Evolutionary conservation across 768 basidiomycete species (phyloP), one percentile per base, ranked within the genome.

Genomic region (Tulasnella sp.): DNA sequence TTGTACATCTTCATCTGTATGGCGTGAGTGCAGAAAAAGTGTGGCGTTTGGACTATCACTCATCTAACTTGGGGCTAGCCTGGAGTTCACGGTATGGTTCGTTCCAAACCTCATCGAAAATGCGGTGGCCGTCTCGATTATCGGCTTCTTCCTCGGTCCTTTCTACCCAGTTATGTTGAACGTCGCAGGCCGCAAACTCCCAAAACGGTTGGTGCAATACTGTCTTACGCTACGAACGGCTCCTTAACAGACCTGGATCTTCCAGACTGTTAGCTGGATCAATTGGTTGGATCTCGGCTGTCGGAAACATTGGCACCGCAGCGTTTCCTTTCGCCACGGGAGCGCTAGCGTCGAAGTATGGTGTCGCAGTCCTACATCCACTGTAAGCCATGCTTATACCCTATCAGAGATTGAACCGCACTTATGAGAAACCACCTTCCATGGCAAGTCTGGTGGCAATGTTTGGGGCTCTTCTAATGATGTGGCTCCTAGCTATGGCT

Each of bases 161-260:
- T 70, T 77, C 59, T 77, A 76, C 63, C 76, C 77, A 1, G 75
- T 80, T 59, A 75, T 80, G 8, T 82, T 91, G 80, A 86, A 85
- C 67, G 79, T 85, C 45, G 73, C 83, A 1, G 78, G 81, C 4
- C 76, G 80, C 1, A 75, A 89, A 54, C 70, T 93, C 8, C 90
- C 89, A 4, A 75, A 76, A 7, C 83, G 83, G 77, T 60, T 21
- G 15, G 56, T 59, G 7, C 5, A 38, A 38, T 38, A n/a, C n/a
- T 27, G n/a, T 24, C 8, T 29, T 41, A n/a, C 23, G 1, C 19
- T 17, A 49, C 21, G 15, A 48, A 8, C 15, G 19, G 24, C 23
- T 9, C 15, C 15, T 19, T 17, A 24, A 59, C 26, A 15, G 11
- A 17, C 17, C n/a, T n/a, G n/a, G n/a, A n/a, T n/a, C n/a, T n/a